Evolutionary conservation across 495 filamentous ascomycete species (phyloP).

Genomic region (Xylaria palmicola): DNA sequence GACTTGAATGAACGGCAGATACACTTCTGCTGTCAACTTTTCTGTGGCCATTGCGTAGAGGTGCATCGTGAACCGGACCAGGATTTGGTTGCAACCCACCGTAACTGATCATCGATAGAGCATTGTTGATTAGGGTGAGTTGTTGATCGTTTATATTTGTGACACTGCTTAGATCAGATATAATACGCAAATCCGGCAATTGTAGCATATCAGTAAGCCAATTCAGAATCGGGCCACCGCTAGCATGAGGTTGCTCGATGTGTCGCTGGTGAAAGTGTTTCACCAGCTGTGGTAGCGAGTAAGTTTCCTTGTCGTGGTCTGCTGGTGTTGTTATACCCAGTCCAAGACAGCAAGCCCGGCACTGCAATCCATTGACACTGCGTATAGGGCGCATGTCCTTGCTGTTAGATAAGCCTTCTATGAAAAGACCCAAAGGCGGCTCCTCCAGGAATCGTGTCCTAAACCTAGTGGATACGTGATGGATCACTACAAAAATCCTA

Average conservation of each 20-base stretch:
- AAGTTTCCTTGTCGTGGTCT: slow-evolving; percentile 49
- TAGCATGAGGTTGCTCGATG: slow-evolving; percentile 36
- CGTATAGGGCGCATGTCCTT: slow-evolving; percentile 66
- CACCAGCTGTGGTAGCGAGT: slow-evolving; percentile 60
- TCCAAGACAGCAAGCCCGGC: slow-evolving; percentile 55
- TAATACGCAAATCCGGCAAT: slow-evolving; percentile 52
- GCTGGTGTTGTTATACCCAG: slow-evolving; percentile 33
- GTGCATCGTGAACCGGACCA: not conserved
- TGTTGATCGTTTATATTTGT: slow-evolving; percentile 58
- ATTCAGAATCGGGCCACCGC: slow-evolving; percentile 39
- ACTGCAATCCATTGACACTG: slow-evolving; percentile 62
- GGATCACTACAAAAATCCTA: slow-evolving; percentile 62
- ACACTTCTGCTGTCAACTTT: not conserved
- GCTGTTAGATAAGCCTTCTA: slow-evolving; percentile 64
- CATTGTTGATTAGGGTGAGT: slow-evolving; percentile 53
- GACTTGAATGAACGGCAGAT: not conserved
- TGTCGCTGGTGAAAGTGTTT: slow-evolving; percentile 69
- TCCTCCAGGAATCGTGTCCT: slow-evolving; percentile 52
- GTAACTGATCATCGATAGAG: slow-evolving; percentile 48
- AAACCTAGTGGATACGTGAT: slow-evolving; percentile 58
- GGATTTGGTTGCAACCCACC: slow-evolving; percentile 11
- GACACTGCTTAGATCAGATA: slow-evolving; percentile 47
- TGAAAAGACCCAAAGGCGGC: slow-evolving; percentile 59
- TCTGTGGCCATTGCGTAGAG: not conserved
- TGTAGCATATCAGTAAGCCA: slow-evolving; percentile 73